Base-by-base conservation (phyloP, 768 basidiomycete species). In the Mycena indigotica region DNA sequence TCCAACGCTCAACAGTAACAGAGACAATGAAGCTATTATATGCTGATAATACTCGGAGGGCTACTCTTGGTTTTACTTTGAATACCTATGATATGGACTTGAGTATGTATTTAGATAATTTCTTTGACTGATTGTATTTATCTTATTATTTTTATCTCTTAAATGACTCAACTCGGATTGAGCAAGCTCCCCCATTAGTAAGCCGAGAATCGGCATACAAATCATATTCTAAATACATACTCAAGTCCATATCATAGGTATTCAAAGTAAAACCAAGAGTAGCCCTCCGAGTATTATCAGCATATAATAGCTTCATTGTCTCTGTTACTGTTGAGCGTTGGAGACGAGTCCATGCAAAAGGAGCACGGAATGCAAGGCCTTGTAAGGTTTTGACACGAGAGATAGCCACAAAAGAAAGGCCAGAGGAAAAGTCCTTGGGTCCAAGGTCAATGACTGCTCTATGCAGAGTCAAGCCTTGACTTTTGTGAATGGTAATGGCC, bases 321-420 rank as follows among this genome's bases (percentile, higher is more conserved):
- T 53, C 52, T 39, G 53, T 57, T 30, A 55, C 52, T 16, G 25
- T 8, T 5, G 52, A 28, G 8, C 29, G 25, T 26, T 57, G 52
- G 5, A 57, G 26, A 10, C 55, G 17, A 25, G 55, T 21, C 5
- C 28, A 12, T 8, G 19, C 12, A 46, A 57, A 55, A 6, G 52
- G 49, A 10, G 51, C 5, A 8, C 55, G 17, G 32, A 57, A 57
- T 10, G 55, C 55, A 19, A 57, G 10, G 5, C 55, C 55, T 26
- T 57, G 5, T 28, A 57, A 32, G 30, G 50, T 57, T 29, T 55
- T n/a, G n/a, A n/a, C n/a, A n/a, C n/a, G n/a, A n/a, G n/a, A n/a
- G n/a, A n/a, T n/a, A n/a, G n/a, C n/a, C n/a, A n/a, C n/a, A n/a
- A n/a, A n/a, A n/a, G n/a, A n/a, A n/a, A n/a, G n/a, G n/a, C n/a